phyloP scores from a whole-genome alignment of 441 rosid genomes.

The Populus hybrid region DNA sequence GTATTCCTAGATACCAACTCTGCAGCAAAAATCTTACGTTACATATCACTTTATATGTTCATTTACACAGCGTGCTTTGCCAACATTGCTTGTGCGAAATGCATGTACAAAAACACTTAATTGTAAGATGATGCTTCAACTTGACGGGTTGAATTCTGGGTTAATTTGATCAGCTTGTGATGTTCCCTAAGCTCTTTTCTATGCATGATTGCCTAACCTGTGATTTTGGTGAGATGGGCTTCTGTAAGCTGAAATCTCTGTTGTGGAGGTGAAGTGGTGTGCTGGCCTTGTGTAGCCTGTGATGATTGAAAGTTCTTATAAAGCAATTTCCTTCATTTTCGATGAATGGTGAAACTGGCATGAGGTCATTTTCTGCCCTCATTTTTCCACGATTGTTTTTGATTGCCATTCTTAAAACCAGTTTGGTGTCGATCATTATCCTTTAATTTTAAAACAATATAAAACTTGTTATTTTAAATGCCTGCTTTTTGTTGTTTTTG shows the following conservation, averaged over 20 bases:
- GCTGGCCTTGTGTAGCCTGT: not conserved
- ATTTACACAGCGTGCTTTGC: not conserved
- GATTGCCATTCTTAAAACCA: not conserved
- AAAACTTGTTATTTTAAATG: not conserved
- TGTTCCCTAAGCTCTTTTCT: not conserved
- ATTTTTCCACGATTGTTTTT: not conserved
- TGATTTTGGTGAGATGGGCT: not conserved
- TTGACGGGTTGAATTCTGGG: not conserved
- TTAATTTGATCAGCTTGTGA: not conserved
- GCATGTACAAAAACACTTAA: not conserved
- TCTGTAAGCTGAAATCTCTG: not conserved
- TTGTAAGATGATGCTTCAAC: not conserved
- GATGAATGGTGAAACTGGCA: not conserved
- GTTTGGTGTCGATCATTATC: not conserved
- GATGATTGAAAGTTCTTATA: not conserved
- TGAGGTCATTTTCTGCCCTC: not conserved
- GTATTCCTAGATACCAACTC: slow-evolving; percentile 30
- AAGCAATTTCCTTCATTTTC: not conserved
- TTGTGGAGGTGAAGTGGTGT: not conserved
- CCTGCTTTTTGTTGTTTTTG: not conserved
- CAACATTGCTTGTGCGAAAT: not conserved
- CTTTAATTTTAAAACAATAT: not conserved
- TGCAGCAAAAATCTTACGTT: not conserved
- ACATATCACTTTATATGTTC: not conserved
- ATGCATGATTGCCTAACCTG: not conserved